phyloP scores from a whole-genome alignment of 495 filamentous ascomycete genomes.

The Rusavskia elegans region DNA sequence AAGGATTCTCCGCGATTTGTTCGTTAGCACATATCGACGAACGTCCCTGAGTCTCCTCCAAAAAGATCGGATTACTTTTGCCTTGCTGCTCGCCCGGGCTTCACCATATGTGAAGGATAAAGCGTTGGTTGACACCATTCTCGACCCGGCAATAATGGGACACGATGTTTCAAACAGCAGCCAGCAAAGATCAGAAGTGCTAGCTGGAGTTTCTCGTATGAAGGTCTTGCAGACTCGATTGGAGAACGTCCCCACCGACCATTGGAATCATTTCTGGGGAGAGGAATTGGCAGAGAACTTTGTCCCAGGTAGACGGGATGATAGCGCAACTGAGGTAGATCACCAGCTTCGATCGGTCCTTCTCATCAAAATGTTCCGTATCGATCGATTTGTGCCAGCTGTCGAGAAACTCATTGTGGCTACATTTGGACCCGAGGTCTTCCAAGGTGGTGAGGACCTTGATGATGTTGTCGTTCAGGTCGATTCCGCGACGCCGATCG shows the following conservation, averaged over 20 bases:
- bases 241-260: conserved; percentile 36
- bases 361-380: conserved; percentile 82
- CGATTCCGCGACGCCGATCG: conserved; percentile 67
- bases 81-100: conserved; percentile 91
- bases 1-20: conserved; percentile 76
- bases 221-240: conserved; percentile 60
- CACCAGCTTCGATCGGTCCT: conserved; percentile 70
- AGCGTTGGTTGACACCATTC: conserved; percentile 64
- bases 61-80: conserved; percentile 83
- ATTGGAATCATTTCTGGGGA: conserved; percentile 66
- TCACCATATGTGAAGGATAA: conserved; percentile 91
- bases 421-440: conserved; percentile 72
- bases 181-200: conserved; percentile 49
- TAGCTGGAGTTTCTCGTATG: conserved; percentile 50
- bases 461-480: conserved; percentile 74
- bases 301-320: conserved; percentile 66
- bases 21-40: conserved; percentile 79
- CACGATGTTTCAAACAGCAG: conserved; percentile 58
- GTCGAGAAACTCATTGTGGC: conserved; percentile 79
- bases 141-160: conserved; percentile 63
- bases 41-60: conserved; percentile 87
- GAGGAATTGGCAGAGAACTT: conserved; percentile 81
- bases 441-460: conserved; percentile 71
- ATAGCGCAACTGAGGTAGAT: conserved; percentile 45
- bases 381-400: conserved; percentile 86